Conservation (phyloP, 352 stramenopile species). For the Chrysophaeum taylorii region DNA sequence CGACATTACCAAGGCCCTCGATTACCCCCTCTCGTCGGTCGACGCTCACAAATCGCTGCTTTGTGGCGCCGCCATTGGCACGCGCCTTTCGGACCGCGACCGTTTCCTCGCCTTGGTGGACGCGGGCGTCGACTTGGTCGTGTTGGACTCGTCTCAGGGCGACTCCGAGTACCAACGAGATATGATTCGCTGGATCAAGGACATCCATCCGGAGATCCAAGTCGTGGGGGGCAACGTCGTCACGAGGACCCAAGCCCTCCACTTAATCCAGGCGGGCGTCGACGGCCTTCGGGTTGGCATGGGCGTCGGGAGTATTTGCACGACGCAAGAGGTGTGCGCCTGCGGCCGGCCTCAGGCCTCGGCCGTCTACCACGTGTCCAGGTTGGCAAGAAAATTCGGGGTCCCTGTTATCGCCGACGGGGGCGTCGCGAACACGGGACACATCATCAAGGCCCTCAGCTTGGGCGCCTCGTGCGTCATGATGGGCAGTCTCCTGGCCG, state of each 20-base stretch:
- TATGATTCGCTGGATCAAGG: constrained; percentile 78
- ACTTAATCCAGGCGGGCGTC: constrained; percentile 94
- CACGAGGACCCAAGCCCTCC: constrained; percentile 89
- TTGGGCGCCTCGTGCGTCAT: constrained; percentile 95
- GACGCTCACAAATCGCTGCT: constrained; percentile 96
- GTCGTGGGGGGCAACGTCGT: constrained; percentile 99
- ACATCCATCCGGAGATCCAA: constrained; percentile 75
- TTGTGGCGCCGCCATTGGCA: constrained; percentile 95
- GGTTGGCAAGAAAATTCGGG: constrained; percentile 85
- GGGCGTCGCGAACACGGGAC: constrained; percentile 92
- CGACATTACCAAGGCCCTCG: constrained; percentile 93
- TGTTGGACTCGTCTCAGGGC: constrained; percentile 98
- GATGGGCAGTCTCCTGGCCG: constrained; percentile 98
- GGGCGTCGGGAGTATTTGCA: constrained; percentile 99
- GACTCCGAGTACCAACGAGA: constrained; percentile 90
- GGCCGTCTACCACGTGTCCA: constrained; percentile 93
- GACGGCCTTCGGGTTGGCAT: constrained; percentile 99
- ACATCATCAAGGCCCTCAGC: constrained; percentile 96
- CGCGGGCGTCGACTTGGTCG: constrained; percentile 95
- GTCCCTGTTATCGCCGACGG: constrained; percentile 97
- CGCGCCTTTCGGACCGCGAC: constrained; percentile 85
- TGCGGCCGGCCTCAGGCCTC: constrained; percentile 95
- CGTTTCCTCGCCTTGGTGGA: constrained; percentile 74
- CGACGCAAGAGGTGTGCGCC: constrained; percentile 97
- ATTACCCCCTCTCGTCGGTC: constrained; percentile 92